phyloP scores from a whole-genome alignment of 2,329 filamentous ascomycete species.

The Endothia cerciana region DNA sequence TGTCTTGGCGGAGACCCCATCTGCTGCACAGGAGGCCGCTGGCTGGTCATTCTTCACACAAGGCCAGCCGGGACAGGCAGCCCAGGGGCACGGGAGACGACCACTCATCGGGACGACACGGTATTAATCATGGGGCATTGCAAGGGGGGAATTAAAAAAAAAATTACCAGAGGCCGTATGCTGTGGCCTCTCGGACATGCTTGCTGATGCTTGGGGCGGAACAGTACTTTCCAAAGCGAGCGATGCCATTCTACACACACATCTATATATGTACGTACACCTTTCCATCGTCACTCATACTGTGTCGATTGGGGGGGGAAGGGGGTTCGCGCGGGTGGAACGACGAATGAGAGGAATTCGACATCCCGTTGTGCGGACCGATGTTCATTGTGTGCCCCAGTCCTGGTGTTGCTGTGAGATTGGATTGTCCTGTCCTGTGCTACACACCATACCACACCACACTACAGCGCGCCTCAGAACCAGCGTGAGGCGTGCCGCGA shows the following conservation, averaged over 20 bases:
- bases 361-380: background rate
- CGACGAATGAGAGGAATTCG: slow-evolving; percentile 1
- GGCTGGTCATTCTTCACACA: background rate
- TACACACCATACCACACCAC: background rate
- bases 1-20: background rate
- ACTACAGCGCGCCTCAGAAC: background rate
- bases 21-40: background rate
- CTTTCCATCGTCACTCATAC: background rate
- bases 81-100: background rate
- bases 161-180: background rate
- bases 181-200: background rate
- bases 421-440: background rate
- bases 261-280: background rate
- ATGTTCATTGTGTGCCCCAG: background rate
- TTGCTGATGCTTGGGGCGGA: background rate
- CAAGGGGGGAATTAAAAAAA: background rate
- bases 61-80: background rate
- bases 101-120: background rate
- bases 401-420: no score
- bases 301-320: background rate
- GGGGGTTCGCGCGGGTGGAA: no score
- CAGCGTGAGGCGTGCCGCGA: background rate
- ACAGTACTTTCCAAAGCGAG: background rate
- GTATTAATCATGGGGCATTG: background rate
- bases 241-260: slow-evolving; percentile 8